Conservation (phyloP, 2,329 filamentous ascomycete species). For the Geoglossum cookeanum region DNA sequence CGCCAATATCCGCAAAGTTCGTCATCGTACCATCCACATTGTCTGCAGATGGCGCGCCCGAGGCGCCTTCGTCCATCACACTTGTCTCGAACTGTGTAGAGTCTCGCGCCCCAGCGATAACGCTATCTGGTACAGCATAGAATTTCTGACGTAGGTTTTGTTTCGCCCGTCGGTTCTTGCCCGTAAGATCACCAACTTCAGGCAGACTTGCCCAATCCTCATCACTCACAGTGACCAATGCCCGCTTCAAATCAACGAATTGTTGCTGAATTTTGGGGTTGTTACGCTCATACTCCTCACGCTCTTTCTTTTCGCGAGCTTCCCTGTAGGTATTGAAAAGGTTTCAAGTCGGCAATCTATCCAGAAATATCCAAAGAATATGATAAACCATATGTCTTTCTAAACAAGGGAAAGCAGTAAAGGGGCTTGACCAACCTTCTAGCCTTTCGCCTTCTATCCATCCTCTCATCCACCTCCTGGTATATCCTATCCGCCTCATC, state of each 20-base stretch:
- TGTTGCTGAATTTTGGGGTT: constrained; percentile 98
- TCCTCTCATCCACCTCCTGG: constrained; percentile 87
- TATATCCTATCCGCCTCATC: constrained; percentile 96
- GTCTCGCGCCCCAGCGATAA: constrained; percentile 70
- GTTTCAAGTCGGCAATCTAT: constrained; percentile 58
- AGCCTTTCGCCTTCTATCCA: constrained; percentile 72
- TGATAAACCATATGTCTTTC: constrained; percentile 44
- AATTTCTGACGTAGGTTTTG: constrained; percentile 70
- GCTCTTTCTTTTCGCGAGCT: constrained; percentile 78
- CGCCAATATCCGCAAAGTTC: constrained; percentile 94
- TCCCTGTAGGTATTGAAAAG: constrained; percentile 51
- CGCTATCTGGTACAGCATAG: constrained; percentile 93
- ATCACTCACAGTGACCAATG: constrained; percentile 70
- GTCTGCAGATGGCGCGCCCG: constrained; percentile 28
- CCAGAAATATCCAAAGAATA: constrained; percentile 40
- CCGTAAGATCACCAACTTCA: constrained; percentile 90
- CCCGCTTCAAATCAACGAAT: constrained; percentile 88
- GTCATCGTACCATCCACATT: constrained; percentile 72
- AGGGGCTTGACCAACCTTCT: constrained; percentile 48
- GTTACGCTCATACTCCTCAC: constrained; percentile 86
- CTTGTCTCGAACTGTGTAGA: constrained; percentile 70
- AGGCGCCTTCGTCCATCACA: constrained; percentile 57
- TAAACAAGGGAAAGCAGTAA: constrained; percentile 13
- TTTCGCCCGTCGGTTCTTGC: constrained; percentile 73
- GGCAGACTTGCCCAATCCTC: constrained; percentile 94